Evolutionary conservation across 441 rosid genomes (phyloP).

Genomic region (Adansonia gregorii): DNA sequence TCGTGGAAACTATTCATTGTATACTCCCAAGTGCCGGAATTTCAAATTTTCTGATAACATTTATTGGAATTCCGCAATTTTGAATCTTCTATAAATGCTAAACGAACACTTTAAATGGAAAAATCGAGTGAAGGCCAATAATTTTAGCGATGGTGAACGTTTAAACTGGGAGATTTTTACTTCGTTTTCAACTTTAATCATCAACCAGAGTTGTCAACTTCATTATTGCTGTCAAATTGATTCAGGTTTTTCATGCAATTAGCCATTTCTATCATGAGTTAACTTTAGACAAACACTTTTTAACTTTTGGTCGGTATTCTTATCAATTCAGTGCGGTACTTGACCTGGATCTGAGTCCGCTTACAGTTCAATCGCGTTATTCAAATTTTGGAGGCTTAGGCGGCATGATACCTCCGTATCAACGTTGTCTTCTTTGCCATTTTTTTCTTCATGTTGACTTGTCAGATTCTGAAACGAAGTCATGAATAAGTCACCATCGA

Average conservation of each 20-base stretch:
- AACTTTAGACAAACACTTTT: conserved; percentile 8
- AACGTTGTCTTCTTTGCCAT: neutral
- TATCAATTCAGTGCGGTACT: conserved; percentile 18
- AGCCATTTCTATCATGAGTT: neutral
- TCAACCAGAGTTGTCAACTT: conserved; percentile 11
- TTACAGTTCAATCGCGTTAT: conserved; percentile 8
- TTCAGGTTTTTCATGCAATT: neutral
- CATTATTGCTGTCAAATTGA: conserved; percentile 15
- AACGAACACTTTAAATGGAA: neutral
- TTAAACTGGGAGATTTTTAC: neutral
- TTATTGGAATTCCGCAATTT: neutral
- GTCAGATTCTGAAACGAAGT: conserved; percentile 7
- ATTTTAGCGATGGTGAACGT: neutral
- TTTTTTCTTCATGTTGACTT: conserved; percentile 5
- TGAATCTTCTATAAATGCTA: neutral
- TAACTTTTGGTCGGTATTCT: conserved; percentile 10
- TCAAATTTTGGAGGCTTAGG: conserved; percentile 22
- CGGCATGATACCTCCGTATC: neutral
- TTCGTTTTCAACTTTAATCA: neutral
- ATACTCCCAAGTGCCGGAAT: neutral
- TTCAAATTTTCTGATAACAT: neutral
- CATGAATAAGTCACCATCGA: neutral
- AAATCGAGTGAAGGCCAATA: too few relatives aligned
- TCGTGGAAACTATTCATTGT: neutral
- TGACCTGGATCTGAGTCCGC: neutral